Evolutionary conservation across 257 asterid genomes (phyloP).

Genomic region (Solanum sejunctum): DNA sequence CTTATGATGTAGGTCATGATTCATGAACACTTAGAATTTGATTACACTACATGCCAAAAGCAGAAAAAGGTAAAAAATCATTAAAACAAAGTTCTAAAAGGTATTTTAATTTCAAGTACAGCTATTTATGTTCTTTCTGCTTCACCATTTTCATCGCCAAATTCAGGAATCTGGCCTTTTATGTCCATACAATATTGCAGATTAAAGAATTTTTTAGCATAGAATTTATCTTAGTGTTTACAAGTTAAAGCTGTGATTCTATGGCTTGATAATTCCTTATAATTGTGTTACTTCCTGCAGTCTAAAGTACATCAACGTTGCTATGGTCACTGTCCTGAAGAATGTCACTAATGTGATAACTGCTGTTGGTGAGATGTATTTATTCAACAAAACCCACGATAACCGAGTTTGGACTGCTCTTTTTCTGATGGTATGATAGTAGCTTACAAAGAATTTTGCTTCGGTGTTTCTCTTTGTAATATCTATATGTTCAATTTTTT

Average conservation of each 20-base stretch:
- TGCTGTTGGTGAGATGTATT: conserved; percentile 93
- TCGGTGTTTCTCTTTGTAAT: neutral
- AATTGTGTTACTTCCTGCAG: conserved; percentile 31
- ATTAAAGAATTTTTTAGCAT: neutral
- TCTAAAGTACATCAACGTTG: conserved; percentile 79
- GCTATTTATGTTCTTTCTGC: neutral
- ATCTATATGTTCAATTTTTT: neutral
- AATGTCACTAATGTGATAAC: conserved; percentile 93
- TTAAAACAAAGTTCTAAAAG: neutral
- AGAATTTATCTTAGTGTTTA: neutral
- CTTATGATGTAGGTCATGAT: neutral
- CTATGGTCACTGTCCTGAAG: conserved; percentile 99
- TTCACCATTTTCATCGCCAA: neutral
- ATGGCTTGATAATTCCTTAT: neutral
- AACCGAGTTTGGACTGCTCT: conserved; percentile 95
- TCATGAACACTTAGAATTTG: neutral
- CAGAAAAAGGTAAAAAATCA: neutral
- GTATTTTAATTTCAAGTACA: neutral
- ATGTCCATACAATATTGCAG: neutral
- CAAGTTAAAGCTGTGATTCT: neutral
- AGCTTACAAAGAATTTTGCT: neutral
- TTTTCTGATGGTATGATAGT: conserved; percentile 67
- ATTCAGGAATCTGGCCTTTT: neutral
- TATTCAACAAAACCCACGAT: conserved; percentile 84
- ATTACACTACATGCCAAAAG: neutral